Conservation (phyloP, 2,329 filamentous ascomycete genomes). For the Chaetomium strumarium region DNA sequence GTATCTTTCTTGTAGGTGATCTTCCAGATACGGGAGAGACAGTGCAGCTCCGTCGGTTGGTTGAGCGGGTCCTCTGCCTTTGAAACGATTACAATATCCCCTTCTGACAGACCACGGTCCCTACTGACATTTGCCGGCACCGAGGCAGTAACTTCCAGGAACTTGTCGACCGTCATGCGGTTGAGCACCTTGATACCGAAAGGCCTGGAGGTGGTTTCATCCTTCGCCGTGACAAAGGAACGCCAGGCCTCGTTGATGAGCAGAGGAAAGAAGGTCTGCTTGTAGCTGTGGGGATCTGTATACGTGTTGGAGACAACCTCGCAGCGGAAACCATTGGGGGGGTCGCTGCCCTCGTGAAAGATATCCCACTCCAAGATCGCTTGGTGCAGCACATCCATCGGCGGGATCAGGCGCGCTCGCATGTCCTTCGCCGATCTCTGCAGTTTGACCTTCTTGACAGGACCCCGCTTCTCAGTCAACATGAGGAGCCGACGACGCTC, state of each 20-base stretch:
- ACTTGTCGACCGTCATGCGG: conserved; percentile 85
- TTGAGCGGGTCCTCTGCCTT: conserved; percentile 64
- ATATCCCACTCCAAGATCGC: conserved; percentile 92
- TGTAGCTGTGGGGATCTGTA: conserved; percentile 69
- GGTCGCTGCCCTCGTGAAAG: conserved; percentile 81
- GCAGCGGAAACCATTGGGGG: conserved; percentile 70
- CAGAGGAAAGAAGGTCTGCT: conserved; percentile 83
- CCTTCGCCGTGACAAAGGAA: conserved; percentile 81
- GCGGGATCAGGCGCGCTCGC: conserved; percentile 83
- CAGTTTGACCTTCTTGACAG: conserved; percentile 78
- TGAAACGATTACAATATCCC: conserved; percentile 84
- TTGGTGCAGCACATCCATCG: conserved; percentile 77
- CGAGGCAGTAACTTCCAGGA: conserved; percentile 82
- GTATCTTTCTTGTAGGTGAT: conserved; percentile 74
- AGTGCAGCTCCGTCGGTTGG: conserved; percentile 63
- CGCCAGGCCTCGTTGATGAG: conserved; percentile 94
- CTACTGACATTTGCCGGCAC: conserved; percentile 66
- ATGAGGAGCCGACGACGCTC: conserved; percentile 41
- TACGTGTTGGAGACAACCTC: conserved; percentile 74
- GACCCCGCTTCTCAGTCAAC: conserved; percentile 55
- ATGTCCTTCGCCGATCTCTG: conserved; percentile 85
- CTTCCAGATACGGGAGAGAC: conserved; percentile 76
- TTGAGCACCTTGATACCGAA: conserved; percentile 86
- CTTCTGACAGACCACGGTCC: conserved; percentile 69
- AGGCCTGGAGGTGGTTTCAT: conserved; percentile 72